A percentile compares a stretch with the other conserved stretches of the same genome.
Conservation (phyloP, 805 yeast species). For the Myxozyma mucilagina region DNA sequence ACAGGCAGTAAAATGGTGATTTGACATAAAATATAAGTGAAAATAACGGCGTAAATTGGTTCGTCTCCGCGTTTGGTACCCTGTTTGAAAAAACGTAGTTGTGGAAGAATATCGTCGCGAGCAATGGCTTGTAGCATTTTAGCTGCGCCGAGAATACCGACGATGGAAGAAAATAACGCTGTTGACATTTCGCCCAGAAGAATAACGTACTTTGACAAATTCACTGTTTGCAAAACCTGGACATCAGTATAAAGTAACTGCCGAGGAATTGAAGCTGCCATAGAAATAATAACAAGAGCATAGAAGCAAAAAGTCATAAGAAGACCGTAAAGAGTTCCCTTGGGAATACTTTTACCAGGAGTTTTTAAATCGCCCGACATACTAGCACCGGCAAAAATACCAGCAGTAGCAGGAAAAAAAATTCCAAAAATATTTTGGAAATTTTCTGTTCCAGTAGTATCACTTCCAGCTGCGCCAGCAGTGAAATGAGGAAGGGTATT, state of each 20-base stretch:
- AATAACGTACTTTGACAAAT: slow-evolving; percentile 64
- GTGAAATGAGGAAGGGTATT: slow-evolving; percentile 83
- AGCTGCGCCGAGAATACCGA: slow-evolving; percentile 96
- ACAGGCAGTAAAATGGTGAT: slow-evolving; percentile 84
- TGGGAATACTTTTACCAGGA: slow-evolving; percentile 88
- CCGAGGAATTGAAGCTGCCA: slow-evolving; percentile 81
- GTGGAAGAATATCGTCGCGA: slow-evolving; percentile 79
- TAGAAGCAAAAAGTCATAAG: slow-evolving; percentile 75
- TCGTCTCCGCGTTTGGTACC: slow-evolving; percentile 49
- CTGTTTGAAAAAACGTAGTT: slow-evolving; percentile 58
- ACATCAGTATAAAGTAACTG: slow-evolving; percentile 73
- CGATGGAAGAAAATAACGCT: slow-evolving; percentile 86
- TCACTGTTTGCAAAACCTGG: slow-evolving; percentile 81
- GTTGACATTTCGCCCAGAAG: slow-evolving; percentile 90
- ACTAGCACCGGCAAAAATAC: slow-evolving; percentile 97
- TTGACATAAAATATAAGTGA: slow-evolving; percentile 84
- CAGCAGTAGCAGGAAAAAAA: slow-evolving; percentile 97
- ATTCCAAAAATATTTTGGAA: slow-evolving; percentile 88
- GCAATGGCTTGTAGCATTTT: slow-evolving; percentile 88
- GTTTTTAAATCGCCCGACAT: slow-evolving; percentile 91
- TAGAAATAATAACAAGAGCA: slow-evolving; percentile 72
- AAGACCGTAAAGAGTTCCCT: slow-evolving; percentile 88
- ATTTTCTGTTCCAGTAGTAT: slow-evolving; percentile 62
- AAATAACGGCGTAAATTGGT: slow-evolving; percentile 63
- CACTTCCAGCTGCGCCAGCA: slow-evolving; percentile 83